Evolutionary conservation across 1,139 yeast genomes (phyloP), one percentile per base, ranked within the genome.

Genomic region (Kurtzmaniella quercitrusa): DNA sequence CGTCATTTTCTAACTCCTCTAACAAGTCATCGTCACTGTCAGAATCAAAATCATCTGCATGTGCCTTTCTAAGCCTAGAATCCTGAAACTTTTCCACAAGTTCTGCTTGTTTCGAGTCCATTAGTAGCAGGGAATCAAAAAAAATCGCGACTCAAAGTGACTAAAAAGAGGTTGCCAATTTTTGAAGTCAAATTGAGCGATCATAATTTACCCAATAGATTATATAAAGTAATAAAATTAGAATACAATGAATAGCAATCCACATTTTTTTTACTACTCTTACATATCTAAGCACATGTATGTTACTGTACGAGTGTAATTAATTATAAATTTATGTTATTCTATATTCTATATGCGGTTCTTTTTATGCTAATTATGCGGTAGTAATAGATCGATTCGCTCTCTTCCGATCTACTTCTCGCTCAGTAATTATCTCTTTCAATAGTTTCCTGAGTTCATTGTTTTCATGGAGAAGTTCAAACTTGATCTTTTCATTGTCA

Each of bases 41-140:
- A 25, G 56, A 46, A 10, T 58, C 62, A 4, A 50, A 40, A 1
- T 57, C 60, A 25, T 52, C 56, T 25, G 54, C 57, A 6, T 50
- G 52, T 3, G 40, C 38, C 18, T 42, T 34, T 9, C 51, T 50
- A 31, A 68, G 54, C 44, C 63, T 59, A 17, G 66, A 56, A 12
- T 69, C 73, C 51, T 73, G 78, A 55, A 70, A 73, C 46, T 55
- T 58, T 39, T 75, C 77, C 6, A 76, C 56, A 27, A 68, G 49
- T 38, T 58, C 57, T 1, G 73, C 52, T 41, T 63, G 66, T 48
- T 63, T 62, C 14, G 45, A 39, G 50, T 68, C 69, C 73, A 66
- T 68, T n/a, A 5, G 27, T 27, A 27, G n/a, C 31, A 11, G 10
- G 10, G 31, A 27, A 27, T 27, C 14, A 12, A 27, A 27, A 23